Conservation (phyloP, 768 basidiomycete species). For the Daedaleopsis sinensis region DNA sequence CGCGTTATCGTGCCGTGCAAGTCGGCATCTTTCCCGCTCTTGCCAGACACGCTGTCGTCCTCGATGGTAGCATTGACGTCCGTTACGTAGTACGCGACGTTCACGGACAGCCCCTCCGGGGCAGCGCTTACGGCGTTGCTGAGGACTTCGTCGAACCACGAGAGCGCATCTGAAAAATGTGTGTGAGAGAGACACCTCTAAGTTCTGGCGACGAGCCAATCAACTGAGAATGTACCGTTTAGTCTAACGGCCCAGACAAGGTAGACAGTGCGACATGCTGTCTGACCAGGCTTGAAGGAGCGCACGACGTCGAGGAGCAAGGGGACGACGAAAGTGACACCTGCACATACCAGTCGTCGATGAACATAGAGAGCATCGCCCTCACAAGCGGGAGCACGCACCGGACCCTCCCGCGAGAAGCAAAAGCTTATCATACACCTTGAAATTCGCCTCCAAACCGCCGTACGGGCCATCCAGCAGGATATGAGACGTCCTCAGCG, state of each 20-base stretch:
- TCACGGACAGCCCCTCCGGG: conserved; percentile 12
- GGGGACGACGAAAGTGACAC: conserved; percentile 20
- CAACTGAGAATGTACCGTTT: conserved; percentile 14
- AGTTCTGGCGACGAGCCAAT: background rate
- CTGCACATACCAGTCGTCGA: conserved; percentile 29
- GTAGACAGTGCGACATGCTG: conserved; percentile 25
- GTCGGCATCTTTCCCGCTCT: no score
- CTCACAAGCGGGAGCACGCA: conserved; percentile 17
- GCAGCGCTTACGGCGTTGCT: conserved; percentile 7
- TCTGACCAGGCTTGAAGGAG: conserved; percentile 14
- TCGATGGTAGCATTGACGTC: no score
- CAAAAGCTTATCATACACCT: conserved; percentile 32
- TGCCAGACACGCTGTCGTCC: no score
- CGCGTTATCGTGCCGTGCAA: no score
- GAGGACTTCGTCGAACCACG: conserved; percentile 27
- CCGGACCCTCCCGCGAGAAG: conserved; percentile 39
- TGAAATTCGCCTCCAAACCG: conserved; percentile 32
- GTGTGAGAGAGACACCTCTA: background rate
- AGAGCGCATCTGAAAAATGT: conserved; percentile 23
- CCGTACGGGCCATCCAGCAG: conserved; percentile 36
- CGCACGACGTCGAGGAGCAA: conserved; percentile 31
- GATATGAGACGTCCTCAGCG: conserved; percentile 23
- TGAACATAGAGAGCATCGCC: background rate
- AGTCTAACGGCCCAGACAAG: conserved; percentile 29
- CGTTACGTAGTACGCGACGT: no score